phyloP scores from a whole-genome alignment of 306 rosid genomes.

The Hippophae rhamnoides region DNA sequence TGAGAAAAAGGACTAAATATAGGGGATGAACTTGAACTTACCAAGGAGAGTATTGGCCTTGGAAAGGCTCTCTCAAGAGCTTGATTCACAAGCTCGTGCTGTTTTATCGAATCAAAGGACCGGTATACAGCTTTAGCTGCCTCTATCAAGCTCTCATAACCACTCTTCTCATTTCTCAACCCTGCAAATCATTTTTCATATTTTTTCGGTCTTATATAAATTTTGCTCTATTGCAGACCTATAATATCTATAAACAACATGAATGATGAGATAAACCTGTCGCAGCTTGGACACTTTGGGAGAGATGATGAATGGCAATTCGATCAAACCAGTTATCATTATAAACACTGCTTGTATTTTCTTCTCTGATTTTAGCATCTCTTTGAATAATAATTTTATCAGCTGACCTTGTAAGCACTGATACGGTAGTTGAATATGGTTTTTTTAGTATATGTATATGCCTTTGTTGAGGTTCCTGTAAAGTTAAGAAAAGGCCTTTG shows the following conservation, averaged over 20 bases:
- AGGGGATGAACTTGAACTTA: slow-evolving; percentile 15
- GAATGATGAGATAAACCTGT: slow-evolving; percentile 40
- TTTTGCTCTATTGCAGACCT: no score
- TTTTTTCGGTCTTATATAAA: not conserved
- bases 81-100: slow-evolving; percentile 39
- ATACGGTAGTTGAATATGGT: slow-evolving; percentile 3
- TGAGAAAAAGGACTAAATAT: not conserved
- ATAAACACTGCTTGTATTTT: slow-evolving; percentile 18
- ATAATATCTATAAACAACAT: not conserved
- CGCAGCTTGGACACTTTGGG: slow-evolving; percentile 61
- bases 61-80: slow-evolving; percentile 69
- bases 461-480: slow-evolving; percentile 13
- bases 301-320: slow-evolving; percentile 60
- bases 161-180: slow-evolving; percentile 48
- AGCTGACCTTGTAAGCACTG: slow-evolving; percentile 44
- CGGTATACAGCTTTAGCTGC: slow-evolving; percentile 46
- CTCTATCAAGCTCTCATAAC: slow-evolving; percentile 68
- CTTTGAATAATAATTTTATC: slow-evolving; percentile 8
- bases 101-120: slow-evolving; percentile 39
- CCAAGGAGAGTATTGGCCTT: slow-evolving; percentile 48
- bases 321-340: slow-evolving; percentile 66
- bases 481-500: slow-evolving; percentile 20
- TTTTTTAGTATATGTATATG: not conserved
- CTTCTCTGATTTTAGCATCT: not conserved
- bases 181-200: slow-evolving; percentile 29